Percentiles rank a stretch among this genome's conserved stretches.
Evolutionary conservation across 2,329 filamentous ascomycete species (phyloP).

Genomic region (Graphiopsis chlorocephala): DNA sequence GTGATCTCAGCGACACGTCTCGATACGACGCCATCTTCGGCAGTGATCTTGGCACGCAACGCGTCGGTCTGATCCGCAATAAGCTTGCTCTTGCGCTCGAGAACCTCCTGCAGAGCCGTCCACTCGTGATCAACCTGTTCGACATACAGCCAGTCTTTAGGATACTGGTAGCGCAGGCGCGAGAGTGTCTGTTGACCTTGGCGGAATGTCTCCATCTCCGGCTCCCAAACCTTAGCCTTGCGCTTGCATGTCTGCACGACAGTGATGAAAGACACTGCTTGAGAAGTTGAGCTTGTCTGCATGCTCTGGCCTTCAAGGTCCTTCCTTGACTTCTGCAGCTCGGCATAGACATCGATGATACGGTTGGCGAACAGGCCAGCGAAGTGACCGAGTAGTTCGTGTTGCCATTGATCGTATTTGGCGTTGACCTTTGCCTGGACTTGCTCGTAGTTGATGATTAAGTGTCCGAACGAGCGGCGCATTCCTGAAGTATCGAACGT

Average conservation of each 20-base stretch:
- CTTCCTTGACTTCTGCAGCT: slow-evolving; percentile 84
- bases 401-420: slow-evolving; percentile 99
- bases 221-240: slow-evolving; percentile 89
- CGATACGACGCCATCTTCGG: slow-evolving; percentile 86
- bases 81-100: slow-evolving; percentile 89
- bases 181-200: slow-evolving; percentile 91
- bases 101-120: slow-evolving; percentile 86
- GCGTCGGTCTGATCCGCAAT: slow-evolving; percentile 96
- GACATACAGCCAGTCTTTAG: slow-evolving; percentile 89
- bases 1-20: slow-evolving; percentile 86
- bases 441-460: slow-evolving; percentile 96
- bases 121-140: slow-evolving; percentile 96
- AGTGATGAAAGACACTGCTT: slow-evolving; percentile 97
- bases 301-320: slow-evolving; percentile 90
- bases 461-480: slow-evolving; percentile 86
- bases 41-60: slow-evolving; percentile 87
- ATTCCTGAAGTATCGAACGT: slow-evolving; percentile 98
- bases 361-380: slow-evolving; percentile 81
- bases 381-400: slow-evolving; percentile 93
- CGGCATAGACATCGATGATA: slow-evolving; percentile 87
- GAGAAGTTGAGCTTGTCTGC: slow-evolving; percentile 90
- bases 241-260: slow-evolving; percentile 95
- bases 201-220: slow-evolving; percentile 92
- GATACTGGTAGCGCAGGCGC: slow-evolving; percentile 90
- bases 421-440: slow-evolving; percentile 98